Evolutionary conservation across 768 basidiomycete genomes (phyloP).

Genomic region (Naganishia kalamii): DNA sequence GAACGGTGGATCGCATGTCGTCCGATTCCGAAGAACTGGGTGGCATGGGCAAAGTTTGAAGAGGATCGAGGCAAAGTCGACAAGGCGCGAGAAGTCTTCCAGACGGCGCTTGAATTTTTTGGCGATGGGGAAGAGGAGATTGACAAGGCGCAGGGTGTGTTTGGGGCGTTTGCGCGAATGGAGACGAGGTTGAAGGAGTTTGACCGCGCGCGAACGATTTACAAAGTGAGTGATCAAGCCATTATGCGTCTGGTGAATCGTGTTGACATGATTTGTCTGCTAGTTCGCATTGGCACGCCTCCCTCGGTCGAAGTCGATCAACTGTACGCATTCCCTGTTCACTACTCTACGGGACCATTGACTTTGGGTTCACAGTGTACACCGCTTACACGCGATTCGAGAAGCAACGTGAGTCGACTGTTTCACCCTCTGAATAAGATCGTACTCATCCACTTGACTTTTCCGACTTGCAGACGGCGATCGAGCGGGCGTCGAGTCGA

Average conservation of each 20-base stretch:
- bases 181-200: conserved; percentile 93
- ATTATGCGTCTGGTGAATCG: background rate
- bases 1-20: conserved; percentile 57
- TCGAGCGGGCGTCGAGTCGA: conserved; percentile 76
- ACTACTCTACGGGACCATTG: too few species aligned
- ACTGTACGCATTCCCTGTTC: conserved; percentile 26
- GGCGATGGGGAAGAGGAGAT: conserved; percentile 77
- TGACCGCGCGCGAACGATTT: conserved; percentile 92
- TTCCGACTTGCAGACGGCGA: conserved; percentile 56
- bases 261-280: background rate
- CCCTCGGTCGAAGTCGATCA: conserved; percentile 80
- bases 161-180: conserved; percentile 92
- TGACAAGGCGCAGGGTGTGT: conserved; percentile 85
- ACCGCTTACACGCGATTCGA: conserved; percentile 94
- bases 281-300: conserved; percentile 93
- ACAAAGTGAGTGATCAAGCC: conserved; percentile 63
- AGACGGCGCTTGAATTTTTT: conserved; percentile 82
- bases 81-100: conserved; percentile 79
- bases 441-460: background rate
- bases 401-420: conserved; percentile 61
- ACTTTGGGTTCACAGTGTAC: conserved; percentile 55
- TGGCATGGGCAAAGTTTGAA: conserved; percentile 63
- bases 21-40: conserved; percentile 61
- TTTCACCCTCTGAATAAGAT: background rate
- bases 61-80: conserved; percentile 56